phyloP scores from a whole-genome alignment of 2,329 filamentous ascomycete species.

The Sporothrix humicola region DNA sequence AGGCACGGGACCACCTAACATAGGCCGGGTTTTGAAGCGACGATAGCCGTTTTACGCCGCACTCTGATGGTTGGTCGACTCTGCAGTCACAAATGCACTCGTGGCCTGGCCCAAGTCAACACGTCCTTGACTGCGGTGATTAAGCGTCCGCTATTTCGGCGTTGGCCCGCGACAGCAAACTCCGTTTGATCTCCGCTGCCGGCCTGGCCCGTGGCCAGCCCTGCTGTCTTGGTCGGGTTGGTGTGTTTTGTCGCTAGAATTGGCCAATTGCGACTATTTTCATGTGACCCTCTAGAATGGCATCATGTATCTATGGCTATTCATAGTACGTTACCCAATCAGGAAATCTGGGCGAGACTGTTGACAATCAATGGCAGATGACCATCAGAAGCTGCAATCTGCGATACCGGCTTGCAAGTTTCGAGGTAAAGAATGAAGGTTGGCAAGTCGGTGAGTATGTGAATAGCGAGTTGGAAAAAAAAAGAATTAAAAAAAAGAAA shows the following conservation, averaged over 20 bases:
- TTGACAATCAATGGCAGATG: not conserved
- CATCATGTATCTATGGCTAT: not conserved
- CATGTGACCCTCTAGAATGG: not conserved
- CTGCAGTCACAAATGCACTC: not conserved
- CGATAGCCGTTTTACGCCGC: slow-evolving; percentile 22
- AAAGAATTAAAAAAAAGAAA: not conserved
- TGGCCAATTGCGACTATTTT: not conserved
- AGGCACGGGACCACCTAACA: no score
- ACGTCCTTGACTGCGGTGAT: not conserved
- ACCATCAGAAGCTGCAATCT: not conserved
- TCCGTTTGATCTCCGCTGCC: not conserved
- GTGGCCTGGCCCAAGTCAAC: not conserved
- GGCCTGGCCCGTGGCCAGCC: not conserved
- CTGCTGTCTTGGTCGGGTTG: not conserved
- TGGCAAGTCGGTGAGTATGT: not conserved
- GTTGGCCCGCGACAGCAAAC: not conserved
- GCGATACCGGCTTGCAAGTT: slow-evolving; percentile 13
- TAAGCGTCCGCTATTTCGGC: not conserved
- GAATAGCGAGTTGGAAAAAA: not conserved
- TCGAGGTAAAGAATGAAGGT: no score
- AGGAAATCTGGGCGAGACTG: not conserved
- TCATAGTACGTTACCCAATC: not conserved
- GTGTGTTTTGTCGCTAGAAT: not conserved
- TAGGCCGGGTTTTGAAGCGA: not conserved
- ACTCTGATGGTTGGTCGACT: not conserved